Conservation (phyloP, 2,329 filamentous ascomycete species). For the Fusarium napiforme region DNA sequence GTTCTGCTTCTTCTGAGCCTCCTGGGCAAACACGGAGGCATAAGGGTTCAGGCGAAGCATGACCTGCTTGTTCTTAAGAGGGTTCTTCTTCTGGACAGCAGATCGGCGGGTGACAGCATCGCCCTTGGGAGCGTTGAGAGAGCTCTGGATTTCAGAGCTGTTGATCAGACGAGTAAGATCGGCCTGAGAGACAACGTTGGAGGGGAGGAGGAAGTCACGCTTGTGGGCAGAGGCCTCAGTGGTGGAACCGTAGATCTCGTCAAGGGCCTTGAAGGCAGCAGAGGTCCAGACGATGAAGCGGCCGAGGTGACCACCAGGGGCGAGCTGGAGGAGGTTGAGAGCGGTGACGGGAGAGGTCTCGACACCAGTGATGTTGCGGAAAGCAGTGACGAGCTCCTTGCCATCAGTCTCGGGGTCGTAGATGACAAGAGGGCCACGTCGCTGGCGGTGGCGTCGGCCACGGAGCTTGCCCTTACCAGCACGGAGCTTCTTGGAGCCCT, state of each 20-base stretch:
- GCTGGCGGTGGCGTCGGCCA: slow-evolving; percentile 95
- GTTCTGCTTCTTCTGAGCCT: slow-evolving; percentile 55
- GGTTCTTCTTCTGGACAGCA: slow-evolving; percentile 99
- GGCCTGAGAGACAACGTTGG: slow-evolving; percentile 91
- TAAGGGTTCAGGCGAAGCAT: slow-evolving; percentile 99
- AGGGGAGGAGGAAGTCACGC: slow-evolving; percentile 98
- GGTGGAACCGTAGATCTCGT: slow-evolving; percentile 96
- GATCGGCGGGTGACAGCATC: slow-evolving; percentile 88
- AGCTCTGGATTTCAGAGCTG: slow-evolving; percentile 97
- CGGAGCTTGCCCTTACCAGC: slow-evolving; percentile 99
- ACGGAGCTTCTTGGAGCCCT: slow-evolving; percentile 94
- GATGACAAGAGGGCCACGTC: slow-evolving; percentile 96
- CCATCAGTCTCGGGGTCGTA: slow-evolving; percentile 96
- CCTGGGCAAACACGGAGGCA: slow-evolving; percentile 88
- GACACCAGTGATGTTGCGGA: slow-evolving; percentile 99
- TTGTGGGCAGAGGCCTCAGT: slow-evolving; percentile 90
- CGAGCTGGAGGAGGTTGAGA: slow-evolving; percentile 98
- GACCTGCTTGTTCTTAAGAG: slow-evolving; percentile 98
- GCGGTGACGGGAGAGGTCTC: slow-evolving; percentile 95
- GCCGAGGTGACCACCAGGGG: slow-evolving; percentile 97
- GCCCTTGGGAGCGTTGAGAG: slow-evolving; percentile 91
- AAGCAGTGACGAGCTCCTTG: slow-evolving; percentile 91
- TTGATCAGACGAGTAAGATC: slow-evolving; percentile 99
- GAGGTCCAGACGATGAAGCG: slow-evolving; percentile 99
- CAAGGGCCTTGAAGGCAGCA: slow-evolving; percentile 93